phyloP scores from a whole-genome alignment of 768 basidiomycete genomes.

The Cystobasidium ongulense region DNA sequence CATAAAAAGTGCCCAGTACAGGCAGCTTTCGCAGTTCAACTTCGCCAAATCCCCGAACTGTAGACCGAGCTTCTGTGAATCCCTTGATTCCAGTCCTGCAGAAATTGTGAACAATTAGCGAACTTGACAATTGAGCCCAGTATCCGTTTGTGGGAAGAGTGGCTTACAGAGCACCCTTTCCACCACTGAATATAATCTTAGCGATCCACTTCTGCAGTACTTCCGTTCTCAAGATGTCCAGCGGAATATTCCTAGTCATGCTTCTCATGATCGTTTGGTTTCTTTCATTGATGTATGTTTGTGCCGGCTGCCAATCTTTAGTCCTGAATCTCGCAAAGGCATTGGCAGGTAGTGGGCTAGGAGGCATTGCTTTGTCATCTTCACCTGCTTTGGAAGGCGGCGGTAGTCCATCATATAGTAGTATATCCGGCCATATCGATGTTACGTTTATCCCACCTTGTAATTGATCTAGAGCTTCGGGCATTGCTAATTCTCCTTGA shows the following conservation, averaged over 20 bases:
- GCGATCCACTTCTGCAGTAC: slow-evolving; percentile 25
- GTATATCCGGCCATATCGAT: slow-evolving; percentile 21
- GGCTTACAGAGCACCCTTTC: slow-evolving; percentile 18
- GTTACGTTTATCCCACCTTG: slow-evolving; percentile 23
- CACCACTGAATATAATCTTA: slow-evolving; percentile 24
- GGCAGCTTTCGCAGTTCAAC: slow-evolving; percentile 11
- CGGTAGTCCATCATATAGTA: slow-evolving; percentile 25
- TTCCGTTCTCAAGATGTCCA: slow-evolving; percentile 18
- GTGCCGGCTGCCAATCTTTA: slow-evolving; percentile 3
- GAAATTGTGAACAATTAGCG: background rate
- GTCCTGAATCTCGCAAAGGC: slow-evolving; percentile 28
- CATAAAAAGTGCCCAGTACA: slow-evolving; percentile 14
- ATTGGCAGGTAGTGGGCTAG: slow-evolving; percentile 8
- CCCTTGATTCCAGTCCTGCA: slow-evolving; percentile 13
- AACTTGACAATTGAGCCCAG: too few relatives aligned
- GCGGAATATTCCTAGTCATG: slow-evolving; percentile 4
- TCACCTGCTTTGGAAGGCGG: background rate
- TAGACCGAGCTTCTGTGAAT: slow-evolving; percentile 9
- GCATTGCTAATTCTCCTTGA: slow-evolving; percentile 11
- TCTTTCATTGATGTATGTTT: slow-evolving; percentile 3
- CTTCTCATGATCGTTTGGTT: slow-evolving; percentile 24
- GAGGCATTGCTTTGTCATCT: slow-evolving; percentile 14
- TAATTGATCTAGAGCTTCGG: background rate
- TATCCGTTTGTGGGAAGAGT: background rate
- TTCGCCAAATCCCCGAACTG: slow-evolving; percentile 16